Evolutionary conservation across 2,329 filamentous ascomycete species (phyloP).

Genomic region (Colletotrichum aenigma): DNA sequence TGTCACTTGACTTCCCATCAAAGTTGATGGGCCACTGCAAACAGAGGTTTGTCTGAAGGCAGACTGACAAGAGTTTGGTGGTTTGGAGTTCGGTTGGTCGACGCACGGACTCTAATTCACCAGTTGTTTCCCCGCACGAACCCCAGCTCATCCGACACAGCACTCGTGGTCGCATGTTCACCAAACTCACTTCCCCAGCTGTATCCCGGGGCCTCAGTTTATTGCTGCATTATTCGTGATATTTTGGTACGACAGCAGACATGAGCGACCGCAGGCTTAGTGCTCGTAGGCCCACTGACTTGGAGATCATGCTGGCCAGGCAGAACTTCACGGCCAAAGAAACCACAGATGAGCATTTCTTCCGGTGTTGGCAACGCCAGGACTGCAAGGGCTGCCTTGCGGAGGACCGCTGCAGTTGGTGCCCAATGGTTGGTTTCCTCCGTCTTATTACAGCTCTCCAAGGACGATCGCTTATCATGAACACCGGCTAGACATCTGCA

Average conservation of each 20-base stretch:
- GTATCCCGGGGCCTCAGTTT: neutral
- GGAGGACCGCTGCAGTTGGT: slow-evolving; percentile 53
- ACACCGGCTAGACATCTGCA: slow-evolving; percentile 47
- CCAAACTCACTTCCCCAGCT: neutral
- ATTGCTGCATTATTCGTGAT: neutral
- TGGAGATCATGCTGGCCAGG: neutral
- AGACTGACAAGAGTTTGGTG: neutral
- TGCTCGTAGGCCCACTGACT: neutral
- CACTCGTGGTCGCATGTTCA: neutral
- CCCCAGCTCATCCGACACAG: neutral
- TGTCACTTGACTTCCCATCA: neutral
- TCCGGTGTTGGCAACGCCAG: slow-evolving; percentile 56
- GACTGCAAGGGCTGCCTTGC: slow-evolving; percentile 52
- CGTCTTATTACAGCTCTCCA: neutral
- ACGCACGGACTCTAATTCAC: neutral
- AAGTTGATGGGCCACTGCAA: neutral
- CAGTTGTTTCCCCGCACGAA: neutral
- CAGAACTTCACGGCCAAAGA: slow-evolving; percentile 34
- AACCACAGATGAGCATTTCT: slow-evolving; percentile 42
- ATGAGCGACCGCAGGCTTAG: neutral
- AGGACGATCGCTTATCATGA: neutral
- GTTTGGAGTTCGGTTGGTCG: neutral
- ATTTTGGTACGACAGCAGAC: neutral
- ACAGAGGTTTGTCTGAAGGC: neutral
- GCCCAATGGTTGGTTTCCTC: slow-evolving; percentile 49